Evolutionary conservation across 805 yeast species (phyloP), one percentile per base, ranked within the genome.

Genomic region (Wickerhamiella lipophila): DNA sequence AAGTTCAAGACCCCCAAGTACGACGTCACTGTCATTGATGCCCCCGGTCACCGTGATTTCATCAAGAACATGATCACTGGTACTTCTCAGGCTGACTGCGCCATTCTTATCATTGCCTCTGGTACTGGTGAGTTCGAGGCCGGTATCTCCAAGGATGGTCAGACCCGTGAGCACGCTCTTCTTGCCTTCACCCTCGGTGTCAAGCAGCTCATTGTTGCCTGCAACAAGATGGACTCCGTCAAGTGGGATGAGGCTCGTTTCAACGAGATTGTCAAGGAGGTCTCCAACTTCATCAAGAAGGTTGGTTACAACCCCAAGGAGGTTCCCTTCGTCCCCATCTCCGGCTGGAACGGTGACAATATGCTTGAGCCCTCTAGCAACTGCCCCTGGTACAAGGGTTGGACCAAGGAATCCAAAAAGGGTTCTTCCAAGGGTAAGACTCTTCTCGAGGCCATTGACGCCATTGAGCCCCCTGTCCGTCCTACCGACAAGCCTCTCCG

Each of bases 291-390:
- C 77, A 92, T 92, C 73, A 92, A 89, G 88, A 92, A 92, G 83
- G 99, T 97, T 71, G 97, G 94, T 69, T 70, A 95, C 64, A 96
- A 92, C 74, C 92, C 98, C 87, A 92, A 92, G 84, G 98, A 92
- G 77, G 83, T 92, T 73, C 77, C 84, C 63, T 84, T 83, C 78
- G 88, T 84, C 65, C 94, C 94, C 69, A 79, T 81, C 70, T 83
- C 92, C 64, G 94, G 94, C 66, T 80, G 89, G 81, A 78, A 80
- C 74, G 94, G 94, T 77, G 92, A 82, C 76, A 82, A 82, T 86
- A 82, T 82, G 92, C 78, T 82, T 70, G 89, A 82, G 74, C 64
- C 83, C 48, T 78, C 87, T 61, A 51, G 80, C 61, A 82, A 82
- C 83, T 78, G 83, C 72, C 77, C 85, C 67, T 82, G 92, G 92